Conservation (phyloP, 164 flowering plant species). For the Magnolia officinalis region DNA sequence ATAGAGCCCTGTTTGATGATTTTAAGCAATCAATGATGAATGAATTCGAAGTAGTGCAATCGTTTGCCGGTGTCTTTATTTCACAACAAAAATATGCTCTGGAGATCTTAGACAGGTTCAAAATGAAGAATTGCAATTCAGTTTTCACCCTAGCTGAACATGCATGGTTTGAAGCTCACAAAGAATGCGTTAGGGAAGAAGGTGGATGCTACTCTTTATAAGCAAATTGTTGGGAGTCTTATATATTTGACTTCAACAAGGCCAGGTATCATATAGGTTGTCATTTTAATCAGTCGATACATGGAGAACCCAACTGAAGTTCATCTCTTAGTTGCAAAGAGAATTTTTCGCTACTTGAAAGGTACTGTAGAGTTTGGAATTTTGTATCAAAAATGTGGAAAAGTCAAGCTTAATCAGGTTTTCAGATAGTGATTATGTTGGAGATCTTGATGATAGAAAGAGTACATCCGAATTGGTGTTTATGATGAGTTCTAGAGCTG, state of each 20-base stretch:
- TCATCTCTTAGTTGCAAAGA: background rate
- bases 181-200: slow-evolving; percentile 1
- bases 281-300: too few species aligned
- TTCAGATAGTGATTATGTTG: slow-evolving; percentile 10
- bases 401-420: background rate
- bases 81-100: slow-evolving; percentile 9
- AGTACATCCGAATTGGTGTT: slow-evolving; percentile 13
- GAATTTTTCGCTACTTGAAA: too few species aligned
- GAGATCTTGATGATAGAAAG: slow-evolving; percentile 14
- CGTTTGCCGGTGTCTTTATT: slow-evolving; percentile 10
- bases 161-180: slow-evolving; percentile 5
- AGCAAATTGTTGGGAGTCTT: slow-evolving; percentile 9
- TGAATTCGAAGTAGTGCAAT: background rate
- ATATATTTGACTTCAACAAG: slow-evolving; percentile 19
- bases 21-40: slow-evolving; percentile 7
- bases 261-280: slow-evolving; percentile 9
- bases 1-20: background rate
- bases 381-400: background rate
- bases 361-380: background rate
- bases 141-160: background rate
- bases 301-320: too few species aligned
- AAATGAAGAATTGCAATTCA: slow-evolving; percentile 11
- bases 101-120: slow-evolving; percentile 10
- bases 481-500: background rate
- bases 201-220: slow-evolving; percentile 14